A percentile compares a stretch with the other conserved stretches of the same genome.
Conservation (phyloP, 2,329 filamentous ascomycete genomes). For the Ophiocordyceps camponoti-saundersi region DNA sequence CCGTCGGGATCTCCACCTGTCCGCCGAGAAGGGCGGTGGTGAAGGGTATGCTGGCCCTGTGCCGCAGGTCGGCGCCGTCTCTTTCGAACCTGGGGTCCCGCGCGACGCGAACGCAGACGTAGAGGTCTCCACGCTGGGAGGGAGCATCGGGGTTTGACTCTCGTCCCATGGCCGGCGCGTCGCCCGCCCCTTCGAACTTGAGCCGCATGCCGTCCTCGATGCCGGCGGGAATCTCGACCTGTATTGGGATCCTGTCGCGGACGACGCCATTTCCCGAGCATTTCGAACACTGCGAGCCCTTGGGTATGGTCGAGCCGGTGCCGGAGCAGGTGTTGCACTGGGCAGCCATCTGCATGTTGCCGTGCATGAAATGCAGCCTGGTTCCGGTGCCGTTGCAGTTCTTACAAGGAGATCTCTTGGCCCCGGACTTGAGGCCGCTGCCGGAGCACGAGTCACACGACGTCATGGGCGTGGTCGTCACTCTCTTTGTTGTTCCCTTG, state of each 20-base stretch:
- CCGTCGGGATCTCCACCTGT: slow-evolving; percentile 73
- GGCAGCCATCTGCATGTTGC: slow-evolving; percentile 90
- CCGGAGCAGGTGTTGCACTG: slow-evolving; percentile 74
- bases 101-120: slow-evolving; percentile 79
- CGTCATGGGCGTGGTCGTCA: slow-evolving; percentile 66
- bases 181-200: slow-evolving; percentile 70
- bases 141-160: slow-evolving; percentile 43
- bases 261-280: slow-evolving; percentile 76
- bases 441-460: slow-evolving; percentile 72
- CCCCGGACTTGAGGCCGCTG: slow-evolving; percentile 68
- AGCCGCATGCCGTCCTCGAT: slow-evolving; percentile 95
- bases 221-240: slow-evolving; percentile 82
- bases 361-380: slow-evolving; percentile 74
- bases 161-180: slow-evolving; percentile 64
- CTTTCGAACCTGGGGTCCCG: slow-evolving; percentile 80
- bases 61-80: slow-evolving; percentile 74
- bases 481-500: slow-evolving; percentile 78
- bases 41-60: slow-evolving; percentile 79
- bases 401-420: slow-evolving; percentile 56
- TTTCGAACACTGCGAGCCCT: slow-evolving; percentile 61
- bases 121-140: slow-evolving; percentile 71
- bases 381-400: slow-evolving; percentile 76
- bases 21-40: slow-evolving; percentile 88
- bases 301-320: slow-evolving; percentile 57
- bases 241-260: slow-evolving; percentile 67